Conservation (phyloP, 192 early-diverging fungal species). For the Coemansia sp. region DNA sequence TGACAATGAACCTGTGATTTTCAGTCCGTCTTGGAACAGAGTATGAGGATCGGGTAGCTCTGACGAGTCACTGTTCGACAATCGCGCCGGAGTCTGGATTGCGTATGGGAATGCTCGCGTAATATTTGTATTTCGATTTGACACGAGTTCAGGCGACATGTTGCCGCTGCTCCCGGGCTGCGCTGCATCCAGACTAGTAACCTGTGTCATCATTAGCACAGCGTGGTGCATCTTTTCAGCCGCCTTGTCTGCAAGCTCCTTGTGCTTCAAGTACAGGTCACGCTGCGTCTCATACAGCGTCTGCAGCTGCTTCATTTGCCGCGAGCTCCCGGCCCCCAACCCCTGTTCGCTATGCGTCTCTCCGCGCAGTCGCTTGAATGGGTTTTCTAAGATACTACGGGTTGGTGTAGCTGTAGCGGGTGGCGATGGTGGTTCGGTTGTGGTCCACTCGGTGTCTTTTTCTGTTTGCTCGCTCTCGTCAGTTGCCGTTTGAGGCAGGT, state of each 20-base stretch:
- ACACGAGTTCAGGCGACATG: background rate
- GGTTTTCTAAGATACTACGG: background rate
- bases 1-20: background rate
- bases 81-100: background rate
- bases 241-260: conserved; percentile 20
- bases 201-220: conserved; percentile 2
- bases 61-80: background rate
- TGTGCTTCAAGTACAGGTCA: conserved; percentile 22
- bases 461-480: background rate
- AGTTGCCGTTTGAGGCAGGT: background rate
- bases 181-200: too few relatives aligned
- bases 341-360: background rate
- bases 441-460: background rate
- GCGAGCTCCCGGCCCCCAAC: background rate
- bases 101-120: background rate
- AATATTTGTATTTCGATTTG: background rate
- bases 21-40: background rate
- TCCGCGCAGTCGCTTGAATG: background rate
- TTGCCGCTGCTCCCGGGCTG: background rate
- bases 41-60: background rate
- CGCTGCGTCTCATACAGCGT: conserved; percentile 22
- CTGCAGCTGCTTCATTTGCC: background rate
- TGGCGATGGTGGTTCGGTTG: background rate
- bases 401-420: background rate
- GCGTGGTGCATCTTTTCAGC: conserved; percentile 33